Evolutionary conservation across 2,329 filamentous ascomycete genomes (phyloP), one percentile per base, ranked within the genome.

Genomic region (Epichloe coenophiala): DNA sequence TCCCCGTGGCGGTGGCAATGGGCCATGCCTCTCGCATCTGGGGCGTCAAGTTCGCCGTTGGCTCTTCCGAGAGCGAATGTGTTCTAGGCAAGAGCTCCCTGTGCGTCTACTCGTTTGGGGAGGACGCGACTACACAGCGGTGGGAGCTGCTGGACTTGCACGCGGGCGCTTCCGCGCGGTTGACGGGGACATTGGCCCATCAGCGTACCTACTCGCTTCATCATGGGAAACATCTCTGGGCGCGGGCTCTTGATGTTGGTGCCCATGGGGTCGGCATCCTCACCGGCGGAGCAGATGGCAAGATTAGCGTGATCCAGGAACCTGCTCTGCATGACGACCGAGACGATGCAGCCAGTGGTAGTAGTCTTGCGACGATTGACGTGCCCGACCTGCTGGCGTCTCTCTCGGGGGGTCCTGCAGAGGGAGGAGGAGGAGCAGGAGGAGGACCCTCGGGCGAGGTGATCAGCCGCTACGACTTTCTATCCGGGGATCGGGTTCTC

Each of bases 21-120:
- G 91, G 86, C 0, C 93, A 98, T 65, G 68, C 77, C 3, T 95
- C 91, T 7, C 80, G 93, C 52, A 95, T 98, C 56, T 98, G 93
- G 93, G 78, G 81, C 44, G 80, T 95, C 8, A 76, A 77, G 50
- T 93, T 96, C 56, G 67, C 42, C 23, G 21, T 49, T 81, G 13
- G 19, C 12, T 36, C 31, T 6, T 12, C 39, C 4, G 17, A 21
- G 43, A 2, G 36, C 11, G n/a, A 38, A 19, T 23, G 48, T 23
- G 33, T 11, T 35, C 41, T 48, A 6, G 44, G 19, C 17, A 57
- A 60, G 27, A 51, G 56, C 12, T 44, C 51, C 2, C 31, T 57
- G 8, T 51, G 48, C 2, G 60, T 95, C 1, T 74, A 88, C 40
- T 95, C 91, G 0, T 86, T 89, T 57, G 88, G 90, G 11, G 90